These are phyloP conservation scores for Ilyonectria mors-panacis DNA, from an alignment of 2,329 filamentous ascomycete species.

Conservation along the genomic window DNA sequence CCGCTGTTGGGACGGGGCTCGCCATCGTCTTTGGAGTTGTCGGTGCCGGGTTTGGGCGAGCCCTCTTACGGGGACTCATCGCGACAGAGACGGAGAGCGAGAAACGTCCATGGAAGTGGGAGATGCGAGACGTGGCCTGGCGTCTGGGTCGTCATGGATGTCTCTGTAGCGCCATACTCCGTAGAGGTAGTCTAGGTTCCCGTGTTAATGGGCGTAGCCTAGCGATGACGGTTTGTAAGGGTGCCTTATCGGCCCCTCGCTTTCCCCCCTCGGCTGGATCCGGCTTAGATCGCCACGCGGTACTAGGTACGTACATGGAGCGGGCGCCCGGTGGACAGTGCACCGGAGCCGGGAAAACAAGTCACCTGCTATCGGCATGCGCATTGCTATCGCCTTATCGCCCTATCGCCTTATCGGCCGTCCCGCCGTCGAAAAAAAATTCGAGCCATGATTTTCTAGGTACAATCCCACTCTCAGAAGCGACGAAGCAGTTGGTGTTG, in stretches of 20 bases:
- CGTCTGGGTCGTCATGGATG: slow-evolving; percentile 31
- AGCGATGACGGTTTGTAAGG: slow-evolving; percentile 18
- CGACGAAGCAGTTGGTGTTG: slow-evolving; percentile 45
- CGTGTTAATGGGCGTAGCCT: slow-evolving; percentile 42
- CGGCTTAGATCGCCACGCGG: slow-evolving; percentile 12
- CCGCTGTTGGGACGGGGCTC: slow-evolving; percentile 32
- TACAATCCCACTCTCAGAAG: slow-evolving; percentile 40
- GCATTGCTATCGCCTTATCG: slow-evolving; percentile 28
- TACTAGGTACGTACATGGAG: slow-evolving; percentile 1
- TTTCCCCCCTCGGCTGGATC: slow-evolving; percentile 16
- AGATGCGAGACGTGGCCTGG: slow-evolving; percentile 13
- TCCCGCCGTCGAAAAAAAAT: slow-evolving; percentile 54
- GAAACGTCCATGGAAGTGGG: slow-evolving; percentile 28
- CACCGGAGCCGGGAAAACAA: slow-evolving; percentile 37
- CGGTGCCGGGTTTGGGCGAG: slow-evolving; percentile 49
- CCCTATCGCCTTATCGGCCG: slow-evolving; percentile 49
- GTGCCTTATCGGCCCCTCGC: slow-evolving; percentile 21
- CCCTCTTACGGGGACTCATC: slow-evolving; percentile 55
- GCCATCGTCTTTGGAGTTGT: slow-evolving; percentile 37
- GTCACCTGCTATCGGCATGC: slow-evolving; percentile 18
- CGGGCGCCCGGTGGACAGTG: slow-evolving; percentile 7
- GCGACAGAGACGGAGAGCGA: slow-evolving; percentile 21
- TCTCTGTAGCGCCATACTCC: neutral
- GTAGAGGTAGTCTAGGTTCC: slow-evolving; percentile 27
- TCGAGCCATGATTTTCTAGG: slow-evolving; percentile 39